Conservation (phyloP, 225 moss, liverwort and hornwort species). For the Physcomitrellopsis africana region DNA sequence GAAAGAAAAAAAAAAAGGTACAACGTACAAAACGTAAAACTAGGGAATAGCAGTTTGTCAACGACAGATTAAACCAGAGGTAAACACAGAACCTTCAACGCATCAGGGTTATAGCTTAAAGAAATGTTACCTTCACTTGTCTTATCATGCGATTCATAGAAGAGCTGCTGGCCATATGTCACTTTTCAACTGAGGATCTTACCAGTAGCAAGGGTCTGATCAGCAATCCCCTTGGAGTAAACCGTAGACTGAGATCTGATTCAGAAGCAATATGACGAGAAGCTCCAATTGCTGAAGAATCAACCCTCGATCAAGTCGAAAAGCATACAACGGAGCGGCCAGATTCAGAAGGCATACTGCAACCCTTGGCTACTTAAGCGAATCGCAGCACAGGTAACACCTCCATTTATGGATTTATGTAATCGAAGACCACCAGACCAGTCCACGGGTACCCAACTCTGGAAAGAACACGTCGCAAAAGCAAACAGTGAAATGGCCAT, state of each 20-base stretch:
- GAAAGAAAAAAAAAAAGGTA: conserved; percentile 13
- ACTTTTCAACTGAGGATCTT: conserved; percentile 19
- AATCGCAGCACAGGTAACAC: conserved; percentile 27
- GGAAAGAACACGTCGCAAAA: conserved; percentile 14
- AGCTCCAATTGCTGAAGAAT: conserved; percentile 28
- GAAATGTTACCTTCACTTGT: conserved; percentile 25
- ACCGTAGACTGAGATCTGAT: conserved; percentile 28
- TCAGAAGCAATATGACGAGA: conserved; percentile 30
- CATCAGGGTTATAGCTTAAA: neutral
- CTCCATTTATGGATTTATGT: conserved; percentile 33
- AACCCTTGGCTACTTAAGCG: conserved; percentile 22
- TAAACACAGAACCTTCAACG: neutral
- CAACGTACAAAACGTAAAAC: conserved; percentile 12
- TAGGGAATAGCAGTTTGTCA: neutral
- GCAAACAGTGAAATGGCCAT: conserved; percentile 28
- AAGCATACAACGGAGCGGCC: conserved; percentile 24
- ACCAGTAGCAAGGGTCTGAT: neutral
- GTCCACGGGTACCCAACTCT: conserved; percentile 16
- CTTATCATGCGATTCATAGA: conserved; percentile 17
- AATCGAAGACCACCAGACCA: conserved; percentile 32
- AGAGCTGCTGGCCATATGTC: conserved; percentile 12
- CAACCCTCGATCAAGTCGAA: conserved; percentile 26
- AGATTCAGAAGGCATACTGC: conserved; percentile 34
- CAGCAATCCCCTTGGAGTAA: conserved; percentile 18
- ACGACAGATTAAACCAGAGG: neutral